Percentiles rank a stretch among this genome's conserved stretches.
Evolutionary conservation across 768 basidiomycete species (phyloP).

Genomic region (Mycena vitilis): DNA sequence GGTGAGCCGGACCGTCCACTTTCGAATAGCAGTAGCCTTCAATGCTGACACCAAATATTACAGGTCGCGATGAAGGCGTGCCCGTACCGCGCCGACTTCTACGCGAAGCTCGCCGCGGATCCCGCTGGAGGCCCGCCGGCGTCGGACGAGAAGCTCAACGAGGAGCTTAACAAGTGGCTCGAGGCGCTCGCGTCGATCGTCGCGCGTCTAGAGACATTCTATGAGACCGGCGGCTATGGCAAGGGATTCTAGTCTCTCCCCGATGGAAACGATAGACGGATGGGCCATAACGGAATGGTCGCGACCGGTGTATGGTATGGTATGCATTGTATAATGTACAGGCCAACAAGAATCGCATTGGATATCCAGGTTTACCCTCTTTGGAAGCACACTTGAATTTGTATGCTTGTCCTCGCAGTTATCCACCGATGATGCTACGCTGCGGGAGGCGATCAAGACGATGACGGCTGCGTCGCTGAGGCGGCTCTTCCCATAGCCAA

Average conservation of each 20-base stretch:
- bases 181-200: slow-evolving; percentile 68
- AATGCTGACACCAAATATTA: neutral
- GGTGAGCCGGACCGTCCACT: slow-evolving; percentile 57
- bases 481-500: too few relatives aligned
- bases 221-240: slow-evolving; percentile 68
- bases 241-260: slow-evolving; percentile 55
- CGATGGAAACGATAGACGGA: neutral
- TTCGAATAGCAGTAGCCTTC: too few relatives aligned
- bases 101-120: slow-evolving; percentile 72
- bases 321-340: slow-evolving; percentile 23
- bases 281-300: neutral
- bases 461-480: slow-evolving; percentile 6
- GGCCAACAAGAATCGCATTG: neutral
- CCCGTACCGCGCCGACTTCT: slow-evolving; percentile 76
- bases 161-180: slow-evolving; percentile 77
- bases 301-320: slow-evolving; percentile 13
- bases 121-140: slow-evolving; percentile 61
- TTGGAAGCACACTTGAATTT: neutral
- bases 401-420: neutral
- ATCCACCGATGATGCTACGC: neutral
- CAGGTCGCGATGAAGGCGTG: slow-evolving; percentile 76
- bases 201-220: slow-evolving; percentile 65
- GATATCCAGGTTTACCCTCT: neutral
- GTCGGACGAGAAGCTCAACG: slow-evolving; percentile 61
- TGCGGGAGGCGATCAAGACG: slow-evolving; percentile 9